These are phyloP conservation scores for Eleusine indica DNA, from an alignment of 176 grass and related monocot species.

Conservation along the genomic window DNA sequence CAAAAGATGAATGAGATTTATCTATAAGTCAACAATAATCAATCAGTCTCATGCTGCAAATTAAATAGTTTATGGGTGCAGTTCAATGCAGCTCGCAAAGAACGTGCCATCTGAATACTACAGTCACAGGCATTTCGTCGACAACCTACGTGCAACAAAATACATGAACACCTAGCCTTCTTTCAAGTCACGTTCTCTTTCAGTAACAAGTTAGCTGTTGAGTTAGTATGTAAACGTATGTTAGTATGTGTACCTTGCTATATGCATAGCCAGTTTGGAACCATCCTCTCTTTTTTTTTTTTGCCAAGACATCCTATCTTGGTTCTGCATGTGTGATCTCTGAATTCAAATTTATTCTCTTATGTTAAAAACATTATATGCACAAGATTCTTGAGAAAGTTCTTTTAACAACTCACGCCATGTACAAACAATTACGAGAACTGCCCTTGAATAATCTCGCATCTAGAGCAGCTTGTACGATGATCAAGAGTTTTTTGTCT, in stretches of 20 bases:
- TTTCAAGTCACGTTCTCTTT: no score
- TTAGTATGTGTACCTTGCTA: constrained; percentile 55
- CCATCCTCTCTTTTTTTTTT: constrained; percentile 61
- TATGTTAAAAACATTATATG: neutral
- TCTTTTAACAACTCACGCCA: constrained; percentile 50
- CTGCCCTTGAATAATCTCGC: constrained; percentile 77
- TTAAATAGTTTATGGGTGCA: no score
- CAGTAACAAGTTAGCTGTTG: no score
- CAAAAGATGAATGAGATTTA: no score
- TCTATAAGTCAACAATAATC: no score
- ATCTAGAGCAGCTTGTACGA: constrained; percentile 71
- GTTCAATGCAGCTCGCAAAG: no score
- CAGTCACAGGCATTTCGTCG: no score
- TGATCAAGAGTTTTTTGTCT: constrained; percentile 89
- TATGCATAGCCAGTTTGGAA: constrained; percentile 64
- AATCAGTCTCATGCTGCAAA: no score
- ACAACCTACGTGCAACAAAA: no score
- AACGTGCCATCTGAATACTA: no score
- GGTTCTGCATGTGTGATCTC: constrained; percentile 51
- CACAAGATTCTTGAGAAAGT: neutral
- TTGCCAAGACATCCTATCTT: constrained; percentile 21
- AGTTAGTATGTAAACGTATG: no score
- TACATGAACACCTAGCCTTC: no score
- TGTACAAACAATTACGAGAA: constrained; percentile 94
- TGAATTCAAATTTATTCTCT: neutral